Percentiles rank a stretch among this genome's conserved stretches.
Evolutionary conservation across 2,329 filamentous ascomycete species (phyloP).

Genomic region (Cladosporium sp.): DNA sequence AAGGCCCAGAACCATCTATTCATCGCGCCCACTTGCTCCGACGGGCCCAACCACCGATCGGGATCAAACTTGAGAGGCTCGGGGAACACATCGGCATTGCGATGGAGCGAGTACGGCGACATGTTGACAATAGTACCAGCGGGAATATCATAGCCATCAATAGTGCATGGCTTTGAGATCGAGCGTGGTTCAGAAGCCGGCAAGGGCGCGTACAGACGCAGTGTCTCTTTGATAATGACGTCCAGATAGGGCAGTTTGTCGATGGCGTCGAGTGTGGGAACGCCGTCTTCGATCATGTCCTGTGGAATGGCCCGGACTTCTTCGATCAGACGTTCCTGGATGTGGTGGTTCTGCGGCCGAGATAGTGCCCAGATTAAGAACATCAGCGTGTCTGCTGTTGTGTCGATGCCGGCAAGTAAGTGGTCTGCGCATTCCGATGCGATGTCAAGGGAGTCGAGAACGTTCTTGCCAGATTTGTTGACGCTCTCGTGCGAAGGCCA

Average conservation of each 20-base stretch:
- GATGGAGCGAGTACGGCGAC: slow-evolving; percentile 49
- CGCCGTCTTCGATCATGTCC: slow-evolving; percentile 31
- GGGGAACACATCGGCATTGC: slow-evolving; percentile 46
- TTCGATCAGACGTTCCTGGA: slow-evolving; percentile 48
- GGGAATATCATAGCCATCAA: slow-evolving; percentile 42
- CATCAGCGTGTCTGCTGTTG: slow-evolving; percentile 54
- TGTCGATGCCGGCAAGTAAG: slow-evolving; percentile 55
- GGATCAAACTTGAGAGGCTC: slow-evolving; percentile 48
- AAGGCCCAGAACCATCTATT: slow-evolving; percentile 51
- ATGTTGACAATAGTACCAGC: slow-evolving; percentile 49
- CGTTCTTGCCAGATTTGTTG: slow-evolving; percentile 1
- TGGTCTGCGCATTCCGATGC: slow-evolving; percentile 58
- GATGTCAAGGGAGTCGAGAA: slow-evolving; percentile 48
- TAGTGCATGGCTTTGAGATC: slow-evolving; percentile 40
- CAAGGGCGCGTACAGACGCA: slow-evolving; percentile 54
- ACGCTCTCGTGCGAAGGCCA: slow-evolving; percentile 31
- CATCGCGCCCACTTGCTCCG: slow-evolving; percentile 32
- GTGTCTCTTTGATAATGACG: slow-evolving; percentile 52
- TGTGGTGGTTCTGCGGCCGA: slow-evolving; percentile 41
- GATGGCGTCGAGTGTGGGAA: slow-evolving; percentile 40
- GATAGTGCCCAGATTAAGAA: slow-evolving; percentile 54
- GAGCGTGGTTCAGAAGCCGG: slow-evolving; percentile 52
- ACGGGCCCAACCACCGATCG: slow-evolving; percentile 49
- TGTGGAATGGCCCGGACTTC: slow-evolving; percentile 40
- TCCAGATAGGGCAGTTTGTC: slow-evolving; percentile 46